Conservation (phyloP, 805 yeast genomes). For the Groenewaldozyma salmanticensis region DNA sequence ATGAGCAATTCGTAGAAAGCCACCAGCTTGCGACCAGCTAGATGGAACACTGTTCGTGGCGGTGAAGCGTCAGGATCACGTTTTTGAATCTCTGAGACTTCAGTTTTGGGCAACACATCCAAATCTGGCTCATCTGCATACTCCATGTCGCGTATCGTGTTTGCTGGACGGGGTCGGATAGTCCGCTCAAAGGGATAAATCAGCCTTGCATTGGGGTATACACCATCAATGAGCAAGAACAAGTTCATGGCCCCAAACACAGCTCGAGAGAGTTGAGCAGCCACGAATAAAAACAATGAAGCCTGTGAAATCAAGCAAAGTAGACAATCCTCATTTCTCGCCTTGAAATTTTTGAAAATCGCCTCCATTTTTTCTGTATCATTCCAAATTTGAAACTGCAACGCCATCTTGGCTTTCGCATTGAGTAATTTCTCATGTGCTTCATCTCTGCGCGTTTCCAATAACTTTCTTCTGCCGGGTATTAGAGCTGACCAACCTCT, state of each 20-base stretch:
- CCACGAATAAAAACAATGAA: background rate
- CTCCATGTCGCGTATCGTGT: background rate
- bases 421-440: background rate
- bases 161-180: background rate
- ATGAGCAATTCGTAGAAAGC: background rate
- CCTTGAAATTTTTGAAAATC: too few species aligned
- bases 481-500: background rate
- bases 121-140: background rate
- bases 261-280: background rate
- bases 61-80: slow-evolving; percentile 26
- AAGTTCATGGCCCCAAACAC: slow-evolving; percentile 1
- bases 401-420: background rate
- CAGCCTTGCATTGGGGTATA: slow-evolving; percentile 7
- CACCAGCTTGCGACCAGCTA: slow-evolving; percentile 15
- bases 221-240: slow-evolving; percentile 3
- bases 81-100: slow-evolving; percentile 1
- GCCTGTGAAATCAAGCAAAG: background rate
- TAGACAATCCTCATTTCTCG: background rate
- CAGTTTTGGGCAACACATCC: background rate
- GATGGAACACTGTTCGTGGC: slow-evolving; percentile 20
- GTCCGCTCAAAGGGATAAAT: slow-evolving; percentile 3
- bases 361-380: background rate
- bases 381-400: background rate
- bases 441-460: background rate
- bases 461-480: background rate